Conservation (phyloP, 2,329 filamentous ascomycete genomes). For the Ophiostoma himal-ulmi region DNA sequence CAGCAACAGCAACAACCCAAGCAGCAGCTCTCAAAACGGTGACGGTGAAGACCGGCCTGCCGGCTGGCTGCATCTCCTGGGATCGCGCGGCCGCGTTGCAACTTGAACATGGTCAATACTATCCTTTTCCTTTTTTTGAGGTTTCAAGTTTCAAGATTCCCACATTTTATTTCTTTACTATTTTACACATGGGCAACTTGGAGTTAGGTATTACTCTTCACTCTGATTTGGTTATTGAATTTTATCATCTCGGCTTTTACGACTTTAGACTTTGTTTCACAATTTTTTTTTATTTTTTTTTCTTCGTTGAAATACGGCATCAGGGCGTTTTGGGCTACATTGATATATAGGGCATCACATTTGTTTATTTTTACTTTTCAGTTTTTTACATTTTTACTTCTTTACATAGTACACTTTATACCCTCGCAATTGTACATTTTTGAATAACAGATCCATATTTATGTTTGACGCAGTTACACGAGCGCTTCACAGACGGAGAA, state of each 20-base stretch:
- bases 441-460: neutral
- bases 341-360: neutral
- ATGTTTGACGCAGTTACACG: neutral
- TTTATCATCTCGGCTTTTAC: neutral
- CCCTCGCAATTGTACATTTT: slow-evolving; percentile 5
- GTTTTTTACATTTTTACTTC: neutral
- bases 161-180: neutral
- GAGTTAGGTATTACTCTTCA: neutral
- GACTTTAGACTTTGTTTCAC: neutral
- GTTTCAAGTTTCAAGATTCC: neutral
- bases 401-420: slow-evolving; percentile 13
- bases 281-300: neutral
- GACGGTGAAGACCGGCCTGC: slow-evolving; percentile 31
- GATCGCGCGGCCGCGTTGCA: slow-evolving; percentile 34
- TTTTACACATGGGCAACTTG: neutral
- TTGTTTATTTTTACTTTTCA: neutral
- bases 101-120: neutral
- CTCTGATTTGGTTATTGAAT: neutral
- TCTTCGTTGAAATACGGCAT: neutral
- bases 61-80: slow-evolving; percentile 35
- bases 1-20: slow-evolving; percentile 25
- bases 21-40: slow-evolving; percentile 21
- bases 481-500: neutral
- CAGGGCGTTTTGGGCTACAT: neutral
- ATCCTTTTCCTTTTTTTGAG: neutral